Evolutionary conservation across 257 asterid species (phyloP).

Genomic region (Linderniella brevidens): DNA sequence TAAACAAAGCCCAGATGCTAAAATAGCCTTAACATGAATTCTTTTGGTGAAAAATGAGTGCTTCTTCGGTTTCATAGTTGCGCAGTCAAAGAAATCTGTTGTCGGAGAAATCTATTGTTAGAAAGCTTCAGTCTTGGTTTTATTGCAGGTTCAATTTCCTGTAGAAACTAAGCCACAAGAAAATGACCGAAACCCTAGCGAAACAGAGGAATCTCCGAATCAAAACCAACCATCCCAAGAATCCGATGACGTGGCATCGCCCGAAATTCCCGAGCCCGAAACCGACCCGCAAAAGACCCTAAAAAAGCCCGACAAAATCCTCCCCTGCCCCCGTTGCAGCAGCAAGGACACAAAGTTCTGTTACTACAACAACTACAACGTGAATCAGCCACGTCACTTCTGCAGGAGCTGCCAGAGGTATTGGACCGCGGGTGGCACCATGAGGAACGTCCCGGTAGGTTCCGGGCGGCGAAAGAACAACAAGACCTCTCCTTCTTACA

Average conservation of each 20-base stretch:
- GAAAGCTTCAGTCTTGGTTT: too few species aligned
- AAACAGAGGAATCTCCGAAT: conserved; percentile 9
- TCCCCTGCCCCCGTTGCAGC: conserved; percentile 93
- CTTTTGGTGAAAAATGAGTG: too few species aligned
- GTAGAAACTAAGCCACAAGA: conserved; percentile 16
- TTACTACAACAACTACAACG: conserved; percentile 86
- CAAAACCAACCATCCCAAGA: conserved; percentile 13
- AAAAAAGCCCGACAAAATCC: conserved; percentile 77
- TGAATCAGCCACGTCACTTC: conserved; percentile 86
- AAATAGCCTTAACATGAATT: too few species aligned
- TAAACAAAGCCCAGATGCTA: too few species aligned
- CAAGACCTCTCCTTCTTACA: conserved; percentile 23
- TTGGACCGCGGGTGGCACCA: conserved; percentile 99
- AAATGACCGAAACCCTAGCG: too few species aligned
- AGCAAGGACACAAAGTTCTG: conserved; percentile 98
- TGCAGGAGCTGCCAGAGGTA: conserved; percentile 96
- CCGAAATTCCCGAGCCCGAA: conserved; percentile 37
- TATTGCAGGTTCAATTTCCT: too few species aligned
- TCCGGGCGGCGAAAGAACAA: conserved; percentile 97
- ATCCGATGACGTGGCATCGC: conserved; percentile 15
- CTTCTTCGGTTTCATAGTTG: too few species aligned
- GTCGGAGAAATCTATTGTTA: too few species aligned
- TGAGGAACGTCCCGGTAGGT: conserved; percentile 91
- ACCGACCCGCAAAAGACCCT: conserved; percentile 33
- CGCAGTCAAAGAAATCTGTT: too few species aligned